Base-by-base conservation (phyloP, 139 green algal species). In the Eudorina sp. region DNA sequence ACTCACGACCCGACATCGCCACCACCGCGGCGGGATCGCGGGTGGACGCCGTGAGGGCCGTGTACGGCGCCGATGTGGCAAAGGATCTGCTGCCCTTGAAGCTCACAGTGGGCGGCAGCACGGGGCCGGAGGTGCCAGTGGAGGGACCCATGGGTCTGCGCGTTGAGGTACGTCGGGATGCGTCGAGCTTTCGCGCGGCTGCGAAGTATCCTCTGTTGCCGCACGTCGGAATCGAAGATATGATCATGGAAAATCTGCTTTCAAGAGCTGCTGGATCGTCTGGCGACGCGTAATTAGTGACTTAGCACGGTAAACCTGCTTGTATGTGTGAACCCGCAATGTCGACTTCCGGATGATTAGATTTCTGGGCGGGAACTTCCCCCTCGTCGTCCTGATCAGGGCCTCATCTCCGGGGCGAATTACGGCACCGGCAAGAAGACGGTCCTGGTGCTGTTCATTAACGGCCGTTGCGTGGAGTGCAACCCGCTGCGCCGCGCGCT, bases 371-470 rank as follows among this genome's bases (percentile, higher is more conserved):
- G n/a, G n/a, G n/a, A n/a, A n/a, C n/a, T n/a, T 72, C 7, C 60
- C 55, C 76, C 60, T 21, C 64, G 45, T 14, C 13, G 48, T 55
- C 55, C 55, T 0, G 70, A 88, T 38, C 90, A 96, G 91, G 97
- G 95, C 14, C 96, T 93, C 73, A 88, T 98, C 23, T 96, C 94
- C 14, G 90, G 91, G 34, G 89, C 92, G 19, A 95, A 96, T 84
- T 97, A 97, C 72, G 85, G 19, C 21, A 93, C 90, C 62, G 77
- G 84, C 70, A 97, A 97, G 93, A 93, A 91, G 69, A 95, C 95
- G 16, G 89, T 89, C 16, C 87, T 99, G 36, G 87, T 99, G 14
- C 92, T 99, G 31, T 99, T 99, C 92, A 97, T 99, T 90, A 99
- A 99, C 90, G 94, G 93, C 4, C 93, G 98, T 6, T 88, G 93